A percentile compares a stretch with the other conserved stretches of the same genome.
These are phyloP conservation scores for Trifolium subterraneum DNA, from an alignment of 306 rosid genomes.

Conservation along the genomic window DNA sequence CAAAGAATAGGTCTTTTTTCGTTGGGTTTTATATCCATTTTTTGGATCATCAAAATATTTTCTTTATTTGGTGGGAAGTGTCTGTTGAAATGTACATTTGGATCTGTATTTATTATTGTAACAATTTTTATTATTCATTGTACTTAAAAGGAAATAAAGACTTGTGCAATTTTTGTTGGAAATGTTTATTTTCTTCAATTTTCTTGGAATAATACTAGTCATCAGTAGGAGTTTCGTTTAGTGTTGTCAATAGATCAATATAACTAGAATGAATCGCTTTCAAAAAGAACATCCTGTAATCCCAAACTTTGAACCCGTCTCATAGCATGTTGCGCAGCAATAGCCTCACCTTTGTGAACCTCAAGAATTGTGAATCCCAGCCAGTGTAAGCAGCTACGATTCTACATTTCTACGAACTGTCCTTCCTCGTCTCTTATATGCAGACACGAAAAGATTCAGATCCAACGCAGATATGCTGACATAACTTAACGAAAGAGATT, in stretches of 20 bases:
- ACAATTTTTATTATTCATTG: constrained; percentile 29
- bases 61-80: constrained; percentile 42
- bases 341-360: too few relatives aligned
- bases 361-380: too few relatives aligned
- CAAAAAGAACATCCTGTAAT: too few relatives aligned
- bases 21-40: constrained; percentile 27
- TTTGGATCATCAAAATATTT: constrained; percentile 46
- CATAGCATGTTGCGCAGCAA: too few relatives aligned
- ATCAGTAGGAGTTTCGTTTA: constrained; percentile 5
- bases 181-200: constrained; percentile 16
- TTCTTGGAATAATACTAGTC: too few relatives aligned
- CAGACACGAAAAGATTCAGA: constrained; percentile 71
- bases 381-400: too few relatives aligned
- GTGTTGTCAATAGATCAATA: background rate
- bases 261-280: too few relatives aligned
- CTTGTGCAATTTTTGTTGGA: constrained; percentile 30
- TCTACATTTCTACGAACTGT: too few relatives aligned
- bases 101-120: constrained; percentile 35
- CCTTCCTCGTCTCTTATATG: too few relatives aligned
- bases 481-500: constrained; percentile 65
- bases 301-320: too few relatives aligned
- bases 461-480: constrained; percentile 73
- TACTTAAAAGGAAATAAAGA: constrained; percentile 28
- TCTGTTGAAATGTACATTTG: constrained; percentile 43
- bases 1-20: constrained; percentile 29